phyloP scores from a whole-genome alignment of 1,139 yeast species.

The Candida neerlandica region DNA sequence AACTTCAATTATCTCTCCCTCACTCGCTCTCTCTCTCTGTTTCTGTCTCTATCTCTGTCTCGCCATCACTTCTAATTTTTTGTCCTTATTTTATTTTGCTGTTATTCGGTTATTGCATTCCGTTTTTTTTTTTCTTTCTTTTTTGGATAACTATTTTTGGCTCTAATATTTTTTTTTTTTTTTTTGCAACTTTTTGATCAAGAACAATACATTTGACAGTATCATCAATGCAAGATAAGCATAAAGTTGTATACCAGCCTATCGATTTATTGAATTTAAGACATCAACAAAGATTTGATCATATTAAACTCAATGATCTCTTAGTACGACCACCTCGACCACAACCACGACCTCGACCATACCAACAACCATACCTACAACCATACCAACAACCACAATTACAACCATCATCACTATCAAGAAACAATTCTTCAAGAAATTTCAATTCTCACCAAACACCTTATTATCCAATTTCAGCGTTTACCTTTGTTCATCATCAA shows the following conservation, averaged over 20 bases:
- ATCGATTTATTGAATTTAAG: background rate
- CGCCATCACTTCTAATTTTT: no score
- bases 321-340: background rate
- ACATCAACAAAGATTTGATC: background rate
- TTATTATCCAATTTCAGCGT: background rate
- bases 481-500: background rate
- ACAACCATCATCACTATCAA: background rate
- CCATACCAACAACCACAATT: no score
- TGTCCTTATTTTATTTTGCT: background rate
- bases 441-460: background rate
- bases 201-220: background rate
- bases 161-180: background rate
- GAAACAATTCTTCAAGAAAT: background rate
- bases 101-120: background rate
- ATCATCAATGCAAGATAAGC: no score
- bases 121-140: background rate
- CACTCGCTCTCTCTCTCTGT: no score
- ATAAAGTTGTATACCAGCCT: background rate
- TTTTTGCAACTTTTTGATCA: constrained; percentile 1
- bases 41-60: background rate
- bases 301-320: background rate
- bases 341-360: no score
- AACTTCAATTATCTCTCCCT: no score
- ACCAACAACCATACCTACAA: no score
- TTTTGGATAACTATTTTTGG: no score